Evolutionary conservation across 2,329 filamentous ascomycete genomes (phyloP), one percentile per base, ranked within the genome.

Genomic region (Cytospora piceicola): DNA sequence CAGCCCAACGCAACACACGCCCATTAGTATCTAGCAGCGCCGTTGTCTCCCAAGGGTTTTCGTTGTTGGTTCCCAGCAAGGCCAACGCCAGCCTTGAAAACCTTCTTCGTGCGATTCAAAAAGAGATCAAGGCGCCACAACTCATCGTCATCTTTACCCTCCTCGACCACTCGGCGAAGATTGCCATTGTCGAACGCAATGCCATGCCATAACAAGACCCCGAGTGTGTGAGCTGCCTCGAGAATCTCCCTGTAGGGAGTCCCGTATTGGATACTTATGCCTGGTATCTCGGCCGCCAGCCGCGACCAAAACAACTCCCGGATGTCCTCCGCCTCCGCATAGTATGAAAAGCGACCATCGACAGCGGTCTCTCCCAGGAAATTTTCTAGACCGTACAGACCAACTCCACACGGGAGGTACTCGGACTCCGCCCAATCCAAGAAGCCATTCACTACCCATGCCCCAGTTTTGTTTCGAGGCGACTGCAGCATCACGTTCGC

Each of bases 341-440:
- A 82, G 67, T 86, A 87, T 7, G 71, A 71, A 66, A 81, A 81
- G 36, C 75, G 77, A 2, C 72, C 70, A 6, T 63, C 65, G 4
- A 69, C 39, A 12, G 70, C 72, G n/a, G 81, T 71, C 64, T 78
- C 76, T 0, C 87, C 85, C 0, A 90, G 75, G 0, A 89, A 71
- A 72, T 87, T 81, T 71, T 90, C 87, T 0, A 89, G 73, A 0
- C 86, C 87, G 69, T 88, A 89, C 53, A 88, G 73, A 30, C 82
- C 83, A 3, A 84, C 77, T 0, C 87, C 88, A 69, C 88, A 87
- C 0, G 87, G 87, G 11, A 88, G 72, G 66, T 77, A 81, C 71
- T 89, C 87, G 0, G 83, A 85, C 71, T 90, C 88, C 0, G 85
- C 85, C 88, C 87, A 90, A 71, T 90, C 88, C 0, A 90, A 78